Evolutionary conservation across 306 rosid species (phyloP).

Genomic region (Casuarina cunninghamiana): DNA sequence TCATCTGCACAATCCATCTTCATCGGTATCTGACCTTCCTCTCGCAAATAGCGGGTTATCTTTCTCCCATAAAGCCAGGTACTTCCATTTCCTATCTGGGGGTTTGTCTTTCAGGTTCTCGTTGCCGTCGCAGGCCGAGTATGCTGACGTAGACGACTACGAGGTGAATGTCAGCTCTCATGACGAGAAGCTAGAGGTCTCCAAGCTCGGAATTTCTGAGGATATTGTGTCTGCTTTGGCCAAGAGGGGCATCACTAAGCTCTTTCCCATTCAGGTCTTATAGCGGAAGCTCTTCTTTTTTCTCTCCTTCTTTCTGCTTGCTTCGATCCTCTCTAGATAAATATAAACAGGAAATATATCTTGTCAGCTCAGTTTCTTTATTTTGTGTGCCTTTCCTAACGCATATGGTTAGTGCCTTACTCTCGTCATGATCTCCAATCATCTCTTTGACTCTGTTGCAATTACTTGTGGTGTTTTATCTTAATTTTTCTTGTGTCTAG

Average conservation of each 20-base stretch:
- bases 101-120: slow-evolving; percentile 61
- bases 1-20: slow-evolving; percentile 14
- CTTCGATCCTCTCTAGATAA: neutral
- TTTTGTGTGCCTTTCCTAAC: neutral
- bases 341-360: neutral
- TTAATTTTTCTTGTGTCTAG: slow-evolving; percentile 37
- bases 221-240: slow-evolving; percentile 84
- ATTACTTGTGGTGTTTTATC: neutral
- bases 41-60: slow-evolving; percentile 4
- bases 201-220: slow-evolving; percentile 66
- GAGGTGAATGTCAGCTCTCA: slow-evolving; percentile 43
- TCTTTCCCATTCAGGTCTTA: slow-evolving; percentile 89
- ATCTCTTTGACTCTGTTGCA: neutral
- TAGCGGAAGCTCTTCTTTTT: neutral
- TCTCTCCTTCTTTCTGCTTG: neutral
- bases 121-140: slow-evolving; percentile 41
- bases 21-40: neutral
- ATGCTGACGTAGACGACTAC: slow-evolving; percentile 61
- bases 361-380: neutral
- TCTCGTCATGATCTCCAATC: neutral
- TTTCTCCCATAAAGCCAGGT: slow-evolving; percentile 29
- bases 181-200: slow-evolving; percentile 78
- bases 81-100: slow-evolving; percentile 49
- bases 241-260: slow-evolving; percentile 73
- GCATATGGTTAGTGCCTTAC: neutral